Conservation (phyloP, 352 stramenopile species). For the Phytophthora podocarpi region DNA sequence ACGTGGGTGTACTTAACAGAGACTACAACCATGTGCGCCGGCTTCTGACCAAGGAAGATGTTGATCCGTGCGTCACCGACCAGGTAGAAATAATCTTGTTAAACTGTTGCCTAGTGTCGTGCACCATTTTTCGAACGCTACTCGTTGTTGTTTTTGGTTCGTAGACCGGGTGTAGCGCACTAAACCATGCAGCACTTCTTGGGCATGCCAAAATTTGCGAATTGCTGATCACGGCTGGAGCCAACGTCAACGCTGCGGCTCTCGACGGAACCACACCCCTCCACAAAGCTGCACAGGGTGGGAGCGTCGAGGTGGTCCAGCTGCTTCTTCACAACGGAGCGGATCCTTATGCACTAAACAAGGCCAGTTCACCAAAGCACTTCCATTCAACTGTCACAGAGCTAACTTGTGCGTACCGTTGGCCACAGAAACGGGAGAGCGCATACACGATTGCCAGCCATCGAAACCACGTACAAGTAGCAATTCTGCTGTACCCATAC, state of each 20-base stretch:
- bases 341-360: slow-evolving; percentile 23
- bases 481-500: slow-evolving; percentile 28
- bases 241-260: slow-evolving; percentile 22
- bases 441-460: slow-evolving; percentile 37
- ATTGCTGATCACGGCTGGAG: slow-evolving; percentile 29
- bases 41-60: slow-evolving; percentile 19
- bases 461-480: slow-evolving; percentile 41
- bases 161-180: slow-evolving; percentile 34
- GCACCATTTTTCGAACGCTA: neutral
- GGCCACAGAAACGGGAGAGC: slow-evolving; percentile 32
- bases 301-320: slow-evolving; percentile 18
- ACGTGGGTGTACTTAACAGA: slow-evolving; percentile 39
- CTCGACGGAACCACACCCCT: slow-evolving; percentile 32
- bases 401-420: neutral
- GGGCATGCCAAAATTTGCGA: slow-evolving; percentile 33
- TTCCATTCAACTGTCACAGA: neutral
- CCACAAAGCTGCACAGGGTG: slow-evolving; percentile 50
- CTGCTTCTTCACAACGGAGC: slow-evolving; percentile 34
- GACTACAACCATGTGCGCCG: slow-evolving; percentile 13
- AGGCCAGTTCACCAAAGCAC: slow-evolving; percentile 6
- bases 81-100: slow-evolving; percentile 22
- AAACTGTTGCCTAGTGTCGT: neutral
- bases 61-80: slow-evolving; percentile 15
- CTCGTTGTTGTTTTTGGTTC: neutral
- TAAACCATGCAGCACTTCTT: slow-evolving; percentile 48